These are phyloP conservation scores for Chrysoporthe austroafricana DNA, from an alignment of 2,329 filamentous ascomycete species.

Conservation along the genomic window DNA sequence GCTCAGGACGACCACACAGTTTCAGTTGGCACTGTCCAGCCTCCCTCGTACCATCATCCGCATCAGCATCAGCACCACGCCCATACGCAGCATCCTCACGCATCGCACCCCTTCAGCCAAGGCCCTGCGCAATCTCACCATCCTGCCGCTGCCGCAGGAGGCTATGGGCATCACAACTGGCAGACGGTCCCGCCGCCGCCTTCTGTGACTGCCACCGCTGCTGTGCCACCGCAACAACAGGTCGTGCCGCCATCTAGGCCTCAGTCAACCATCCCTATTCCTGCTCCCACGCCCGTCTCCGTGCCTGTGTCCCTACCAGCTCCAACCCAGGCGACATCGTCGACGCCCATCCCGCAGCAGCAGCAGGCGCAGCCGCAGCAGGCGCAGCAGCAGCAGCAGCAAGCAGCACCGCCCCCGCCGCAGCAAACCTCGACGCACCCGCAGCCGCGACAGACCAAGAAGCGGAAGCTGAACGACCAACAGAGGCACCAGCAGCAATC, in stretches of 20 bases:
- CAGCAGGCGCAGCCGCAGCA: conserved; percentile 14
- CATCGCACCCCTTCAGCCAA: conserved; percentile 27
- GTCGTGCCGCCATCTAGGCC: conserved; percentile 30
- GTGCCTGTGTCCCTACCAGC: conserved; percentile 22
- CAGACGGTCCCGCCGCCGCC: conserved; percentile 33
- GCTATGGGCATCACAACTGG: conserved; percentile 29
- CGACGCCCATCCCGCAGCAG: conserved; percentile 21
- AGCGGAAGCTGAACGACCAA: conserved; percentile 28
- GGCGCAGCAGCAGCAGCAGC: conserved; percentile 8
- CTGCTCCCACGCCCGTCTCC: conserved; percentile 25
- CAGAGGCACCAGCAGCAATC: conserved; percentile 32
- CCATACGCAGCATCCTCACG: conserved; percentile 23
- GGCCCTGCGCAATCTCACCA: conserved; percentile 29
- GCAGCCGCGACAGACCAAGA: conserved; percentile 29
- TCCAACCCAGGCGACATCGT: conserved; percentile 23
- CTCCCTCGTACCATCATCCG: conserved; percentile 23
- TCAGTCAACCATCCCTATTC: conserved; percentile 26
- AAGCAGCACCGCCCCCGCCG: neutral
- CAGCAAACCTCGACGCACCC: conserved; percentile 18
- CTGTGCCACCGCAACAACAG: conserved; percentile 28
- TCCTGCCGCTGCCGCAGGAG: conserved; percentile 27
- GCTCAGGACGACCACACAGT: conserved; percentile 30
- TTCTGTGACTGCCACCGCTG: conserved; percentile 22
- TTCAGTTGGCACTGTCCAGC: conserved; percentile 29
- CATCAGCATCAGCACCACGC: conserved; percentile 19